Percentiles rank a stretch among this genome's conserved stretches.
Evolutionary conservation across 495 filamentous ascomycete species (phyloP).

Genomic region (Xeromyces bisporus): DNA sequence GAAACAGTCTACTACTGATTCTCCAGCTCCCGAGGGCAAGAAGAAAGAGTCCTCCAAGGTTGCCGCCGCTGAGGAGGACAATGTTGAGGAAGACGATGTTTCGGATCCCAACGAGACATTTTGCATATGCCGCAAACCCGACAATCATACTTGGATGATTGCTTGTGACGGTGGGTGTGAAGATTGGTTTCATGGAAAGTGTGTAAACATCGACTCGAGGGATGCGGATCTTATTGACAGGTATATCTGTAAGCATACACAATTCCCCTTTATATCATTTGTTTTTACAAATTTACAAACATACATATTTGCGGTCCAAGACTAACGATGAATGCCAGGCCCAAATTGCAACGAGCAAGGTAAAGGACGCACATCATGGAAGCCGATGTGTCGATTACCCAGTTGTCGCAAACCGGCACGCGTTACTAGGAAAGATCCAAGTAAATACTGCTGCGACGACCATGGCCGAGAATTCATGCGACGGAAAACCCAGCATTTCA

Average conservation of each 20-base stretch:
- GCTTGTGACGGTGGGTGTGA: slow-evolving; percentile 55
- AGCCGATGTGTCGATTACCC: slow-evolving; percentile 46
- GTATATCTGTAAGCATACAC: slow-evolving; percentile 41
- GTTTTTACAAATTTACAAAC: too few relatives aligned
- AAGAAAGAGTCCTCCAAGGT: slow-evolving; percentile 16
- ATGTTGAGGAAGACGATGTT: slow-evolving; percentile 25
- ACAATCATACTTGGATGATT: slow-evolving; percentile 66
- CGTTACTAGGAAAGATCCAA: slow-evolving; percentile 24
- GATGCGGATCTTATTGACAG: slow-evolving; percentile 50
- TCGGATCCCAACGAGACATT: slow-evolving; percentile 32
- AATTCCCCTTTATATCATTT: background rate
- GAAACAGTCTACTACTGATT: slow-evolving; percentile 25
- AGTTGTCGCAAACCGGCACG: slow-evolving; percentile 47
- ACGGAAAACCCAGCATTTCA: slow-evolving; percentile 17
- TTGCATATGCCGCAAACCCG: slow-evolving; percentile 53
- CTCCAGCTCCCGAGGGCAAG: slow-evolving; percentile 23
- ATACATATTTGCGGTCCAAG: too few relatives aligned
- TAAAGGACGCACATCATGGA: slow-evolving; percentile 45
- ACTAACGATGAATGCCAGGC: slow-evolving; percentile 16
- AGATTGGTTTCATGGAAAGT: slow-evolving; percentile 60
- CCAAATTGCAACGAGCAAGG: slow-evolving; percentile 40
- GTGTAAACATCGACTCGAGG: slow-evolving; percentile 42
- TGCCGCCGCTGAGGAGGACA: slow-evolving; percentile 11
- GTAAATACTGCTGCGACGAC: slow-evolving; percentile 56
- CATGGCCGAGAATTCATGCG: slow-evolving; percentile 44